A percentile compares a stretch with the other conserved stretches of the same genome.
phyloP scores from a whole-genome alignment of 1,284 basidiomycete genomes.

The Naganishia sp. region DNA sequence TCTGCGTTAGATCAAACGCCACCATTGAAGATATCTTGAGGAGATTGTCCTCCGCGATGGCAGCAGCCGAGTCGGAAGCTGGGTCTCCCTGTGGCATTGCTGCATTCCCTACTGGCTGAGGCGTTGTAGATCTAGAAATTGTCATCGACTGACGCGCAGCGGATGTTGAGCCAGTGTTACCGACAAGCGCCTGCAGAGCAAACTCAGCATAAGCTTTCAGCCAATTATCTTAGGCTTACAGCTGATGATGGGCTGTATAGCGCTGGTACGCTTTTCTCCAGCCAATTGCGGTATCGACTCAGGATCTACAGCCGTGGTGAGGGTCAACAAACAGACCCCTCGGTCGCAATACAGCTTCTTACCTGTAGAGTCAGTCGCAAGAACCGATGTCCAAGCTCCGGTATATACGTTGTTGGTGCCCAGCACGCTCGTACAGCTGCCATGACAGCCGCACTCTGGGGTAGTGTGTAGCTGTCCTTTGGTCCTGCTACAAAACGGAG shows the following conservation, averaged over 20 bases:
- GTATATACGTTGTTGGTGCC: conserved; percentile 79
- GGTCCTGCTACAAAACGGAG: conserved; percentile 38
- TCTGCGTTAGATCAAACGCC: conserved; percentile 42
- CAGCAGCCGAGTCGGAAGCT: conserved; percentile 34
- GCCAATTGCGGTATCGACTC: conserved; percentile 73
- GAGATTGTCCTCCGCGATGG: conserved; percentile 40
- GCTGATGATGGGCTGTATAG: conserved; percentile 12
- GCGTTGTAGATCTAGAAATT: conserved; percentile 20
- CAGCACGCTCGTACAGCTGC: conserved; percentile 74
- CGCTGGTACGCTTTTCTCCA: conserved; percentile 54
- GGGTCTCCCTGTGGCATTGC: conserved; percentile 28
- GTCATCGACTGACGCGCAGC: conserved; percentile 2
- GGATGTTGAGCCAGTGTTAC: not conserved
- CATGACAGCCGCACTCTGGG: conserved; percentile 71
- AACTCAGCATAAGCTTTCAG: not conserved
- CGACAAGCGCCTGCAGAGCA: not conserved
- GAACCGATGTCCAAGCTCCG: conserved; percentile 75
- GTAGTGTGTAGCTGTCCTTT: conserved; percentile 47
- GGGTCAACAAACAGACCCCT: not conserved
- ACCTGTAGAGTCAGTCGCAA: conserved; percentile 88
- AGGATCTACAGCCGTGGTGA: conserved; percentile 61
- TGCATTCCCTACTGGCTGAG: conserved; percentile 4
- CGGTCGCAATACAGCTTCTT: conserved; percentile 22
- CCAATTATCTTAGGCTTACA: not conserved
- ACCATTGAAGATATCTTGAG: conserved; percentile 40